Conservation (phyloP, 1,284 basidiomycete species). For the Taiwanofungus camphoratus region DNA sequence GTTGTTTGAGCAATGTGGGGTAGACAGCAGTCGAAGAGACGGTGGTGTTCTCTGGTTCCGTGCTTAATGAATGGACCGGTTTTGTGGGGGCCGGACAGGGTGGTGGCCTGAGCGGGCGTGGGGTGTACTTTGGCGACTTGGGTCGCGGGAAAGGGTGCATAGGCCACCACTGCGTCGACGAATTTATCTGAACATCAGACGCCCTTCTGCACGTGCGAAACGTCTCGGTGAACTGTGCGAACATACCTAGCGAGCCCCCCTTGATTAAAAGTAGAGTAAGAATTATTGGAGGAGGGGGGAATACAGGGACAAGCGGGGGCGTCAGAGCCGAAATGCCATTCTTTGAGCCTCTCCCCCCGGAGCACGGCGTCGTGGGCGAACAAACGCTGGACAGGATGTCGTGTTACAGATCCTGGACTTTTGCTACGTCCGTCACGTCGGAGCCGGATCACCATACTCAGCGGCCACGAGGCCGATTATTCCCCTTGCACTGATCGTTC, state of each 20-base stretch:
- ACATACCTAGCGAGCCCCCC: too few relatives aligned
- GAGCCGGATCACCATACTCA: constrained; percentile 9
- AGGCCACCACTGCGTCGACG: background rate
- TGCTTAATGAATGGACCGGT: background rate
- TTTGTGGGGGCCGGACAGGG: background rate
- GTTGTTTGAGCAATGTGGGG: constrained; percentile 16
- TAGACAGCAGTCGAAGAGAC: background rate
- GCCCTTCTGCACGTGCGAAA: too few relatives aligned
- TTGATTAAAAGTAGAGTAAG: background rate
- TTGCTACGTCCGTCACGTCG: constrained; percentile 2
- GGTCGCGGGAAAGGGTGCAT: constrained; percentile 1
- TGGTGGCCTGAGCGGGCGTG: constrained; percentile 6
- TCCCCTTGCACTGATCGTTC: background rate
- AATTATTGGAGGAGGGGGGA: background rate
- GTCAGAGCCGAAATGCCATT: background rate
- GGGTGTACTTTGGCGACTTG: background rate
- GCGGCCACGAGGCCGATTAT: constrained; percentile 6
- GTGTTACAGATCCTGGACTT: background rate
- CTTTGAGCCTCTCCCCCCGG: background rate
- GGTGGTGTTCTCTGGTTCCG: background rate
- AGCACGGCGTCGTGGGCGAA: background rate
- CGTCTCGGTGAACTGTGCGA: too few relatives aligned
- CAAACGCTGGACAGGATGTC: background rate
- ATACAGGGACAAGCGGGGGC: too few relatives aligned
- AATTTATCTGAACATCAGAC: background rate